A percentile compares a stretch with the other conserved stretches of the same genome.
phyloP scores from a whole-genome alignment of 352 stramenopile species.

The Phytophthora uliginosa region DNA sequence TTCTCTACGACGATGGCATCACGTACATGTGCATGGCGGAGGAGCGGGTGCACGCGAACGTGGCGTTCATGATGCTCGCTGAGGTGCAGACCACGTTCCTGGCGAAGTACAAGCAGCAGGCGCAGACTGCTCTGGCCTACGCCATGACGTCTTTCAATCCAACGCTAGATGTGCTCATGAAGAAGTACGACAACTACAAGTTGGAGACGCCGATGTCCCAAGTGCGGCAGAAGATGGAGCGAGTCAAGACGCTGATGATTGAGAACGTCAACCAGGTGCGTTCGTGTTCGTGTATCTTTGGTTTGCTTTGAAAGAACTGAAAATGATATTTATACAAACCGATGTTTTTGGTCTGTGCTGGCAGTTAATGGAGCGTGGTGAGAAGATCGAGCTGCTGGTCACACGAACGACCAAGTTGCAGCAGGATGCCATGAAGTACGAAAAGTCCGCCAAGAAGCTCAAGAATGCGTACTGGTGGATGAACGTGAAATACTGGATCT shows the following conservation, averaged over 20 bases:
- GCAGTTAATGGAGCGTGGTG: slow-evolving; percentile 96
- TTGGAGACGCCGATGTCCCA: slow-evolving; percentile 82
- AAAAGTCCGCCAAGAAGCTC: slow-evolving; percentile 94
- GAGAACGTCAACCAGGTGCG: slow-evolving; percentile 97
- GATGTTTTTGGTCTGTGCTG: neutral
- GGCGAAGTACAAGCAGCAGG: slow-evolving; percentile 68
- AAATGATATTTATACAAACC: neutral
- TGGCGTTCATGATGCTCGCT: slow-evolving; percentile 78
- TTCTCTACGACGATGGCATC: slow-evolving; percentile 75
- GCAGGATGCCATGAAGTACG: slow-evolving; percentile 97
- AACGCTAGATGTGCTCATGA: slow-evolving; percentile 74
- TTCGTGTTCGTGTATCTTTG: neutral
- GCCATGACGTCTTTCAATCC: slow-evolving; percentile 72
- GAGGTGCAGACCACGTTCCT: slow-evolving; percentile 78
- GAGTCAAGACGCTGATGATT: slow-evolving; percentile 99
- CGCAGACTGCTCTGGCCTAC: slow-evolving; percentile 77
- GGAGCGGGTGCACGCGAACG: slow-evolving; percentile 77
- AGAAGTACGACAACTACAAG: slow-evolving; percentile 89
- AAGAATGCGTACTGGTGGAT: slow-evolving; percentile 93
- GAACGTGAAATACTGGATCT: slow-evolving; percentile 85
- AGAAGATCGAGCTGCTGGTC: slow-evolving; percentile 97
- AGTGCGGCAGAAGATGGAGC: slow-evolving; percentile 97
- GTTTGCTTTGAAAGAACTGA: neutral
- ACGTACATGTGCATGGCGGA: slow-evolving; percentile 90
- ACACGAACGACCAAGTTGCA: slow-evolving; percentile 94